These are phyloP conservation scores for Martensiomyces pterosporus DNA, from an alignment of 192 early-diverging fungal genomes.

Conservation along the genomic window DNA sequence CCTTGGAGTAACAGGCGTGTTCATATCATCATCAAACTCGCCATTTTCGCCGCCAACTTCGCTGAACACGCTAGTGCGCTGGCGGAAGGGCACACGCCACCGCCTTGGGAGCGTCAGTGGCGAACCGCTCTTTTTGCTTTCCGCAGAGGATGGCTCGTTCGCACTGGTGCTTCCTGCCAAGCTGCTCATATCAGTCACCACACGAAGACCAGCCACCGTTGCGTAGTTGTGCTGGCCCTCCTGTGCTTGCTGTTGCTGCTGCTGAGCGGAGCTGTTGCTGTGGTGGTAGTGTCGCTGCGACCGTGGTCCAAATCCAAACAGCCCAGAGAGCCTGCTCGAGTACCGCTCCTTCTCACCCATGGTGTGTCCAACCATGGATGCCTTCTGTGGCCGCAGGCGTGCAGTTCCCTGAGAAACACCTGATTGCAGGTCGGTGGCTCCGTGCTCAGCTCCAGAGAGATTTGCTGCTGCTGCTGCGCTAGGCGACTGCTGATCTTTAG, in stretches of 20 bases:
- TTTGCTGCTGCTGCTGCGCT: conserved; percentile 3
- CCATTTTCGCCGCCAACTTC: conserved; percentile 1
- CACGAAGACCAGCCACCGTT: no score
- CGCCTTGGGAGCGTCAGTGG: conserved; percentile 27
- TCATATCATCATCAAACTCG: no score
- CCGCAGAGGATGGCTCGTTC: conserved; percentile 14
- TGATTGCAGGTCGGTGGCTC: no score
- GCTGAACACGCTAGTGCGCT: conserved; percentile 4
- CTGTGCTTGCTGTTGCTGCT: conserved; percentile 4
- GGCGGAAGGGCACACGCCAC: conserved; percentile 45
- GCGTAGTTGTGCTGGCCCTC: background rate
- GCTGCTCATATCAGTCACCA: no score
- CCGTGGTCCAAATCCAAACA: conserved; percentile 46
- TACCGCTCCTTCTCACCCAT: conserved; percentile 7
- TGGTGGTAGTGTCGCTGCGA: conserved; percentile 1
- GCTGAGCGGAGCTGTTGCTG: conserved; percentile 6
- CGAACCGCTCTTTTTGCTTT: conserved; percentile 32
- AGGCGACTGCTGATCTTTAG: no score
- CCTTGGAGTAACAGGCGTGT: conserved; percentile 4
- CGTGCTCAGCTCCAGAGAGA: conserved; percentile 1
- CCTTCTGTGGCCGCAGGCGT: no score
- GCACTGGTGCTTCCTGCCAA: no score
- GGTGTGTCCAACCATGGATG: no score
- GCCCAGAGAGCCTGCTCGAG: conserved; percentile 36
- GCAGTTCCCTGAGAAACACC: no score